These are phyloP conservation scores for Senecio squalidus DNA, from an alignment of 140 eudicot genomes.

Conservation along the genomic window DNA sequence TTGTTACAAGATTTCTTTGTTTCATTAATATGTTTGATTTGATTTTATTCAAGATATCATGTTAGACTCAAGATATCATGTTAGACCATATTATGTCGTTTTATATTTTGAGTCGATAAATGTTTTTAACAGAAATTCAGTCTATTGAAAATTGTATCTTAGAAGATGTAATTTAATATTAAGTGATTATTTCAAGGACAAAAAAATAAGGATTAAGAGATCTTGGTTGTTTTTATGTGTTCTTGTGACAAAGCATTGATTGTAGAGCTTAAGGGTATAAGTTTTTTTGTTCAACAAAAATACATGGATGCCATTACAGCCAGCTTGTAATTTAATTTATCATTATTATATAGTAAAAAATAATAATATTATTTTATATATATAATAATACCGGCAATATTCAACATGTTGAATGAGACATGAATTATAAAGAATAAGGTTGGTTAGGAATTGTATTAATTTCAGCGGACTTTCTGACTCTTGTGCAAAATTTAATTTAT, in stretches of 20 bases:
- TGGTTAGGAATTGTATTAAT: conserved; percentile 2
- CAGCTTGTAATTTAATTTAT: conserved; percentile 17
- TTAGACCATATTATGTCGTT: too few relatives aligned
- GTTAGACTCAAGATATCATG: too few relatives aligned
- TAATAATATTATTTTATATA: not conserved
- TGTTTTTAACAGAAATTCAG: too few relatives aligned
- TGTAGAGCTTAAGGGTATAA: conserved; percentile 1
- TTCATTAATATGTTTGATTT: not conserved
- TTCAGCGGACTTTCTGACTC: not conserved
- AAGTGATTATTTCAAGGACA: not conserved
- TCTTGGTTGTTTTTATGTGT: not conserved
- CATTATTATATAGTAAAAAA: not conserved
- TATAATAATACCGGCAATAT: conserved; percentile 15
- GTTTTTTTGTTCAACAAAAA: not conserved
- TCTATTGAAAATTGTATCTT: too few relatives aligned
- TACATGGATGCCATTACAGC: conserved; percentile 15
- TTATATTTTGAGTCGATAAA: too few relatives aligned
- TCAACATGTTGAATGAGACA: conserved; percentile 26
- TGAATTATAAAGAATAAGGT: conserved; percentile 14
- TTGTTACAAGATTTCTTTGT: conserved; percentile 21
- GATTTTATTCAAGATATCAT: too few relatives aligned
- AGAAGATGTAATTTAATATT: not conserved
- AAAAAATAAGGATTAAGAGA: too few relatives aligned
- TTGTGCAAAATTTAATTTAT: not conserved
- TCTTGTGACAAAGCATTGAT: conserved; percentile 25